Percentiles rank a stretch among this genome's conserved stretches.
phyloP scores from a whole-genome alignment of 169 alveolate genomes.

The Plasmodium reichenowi region DNA sequence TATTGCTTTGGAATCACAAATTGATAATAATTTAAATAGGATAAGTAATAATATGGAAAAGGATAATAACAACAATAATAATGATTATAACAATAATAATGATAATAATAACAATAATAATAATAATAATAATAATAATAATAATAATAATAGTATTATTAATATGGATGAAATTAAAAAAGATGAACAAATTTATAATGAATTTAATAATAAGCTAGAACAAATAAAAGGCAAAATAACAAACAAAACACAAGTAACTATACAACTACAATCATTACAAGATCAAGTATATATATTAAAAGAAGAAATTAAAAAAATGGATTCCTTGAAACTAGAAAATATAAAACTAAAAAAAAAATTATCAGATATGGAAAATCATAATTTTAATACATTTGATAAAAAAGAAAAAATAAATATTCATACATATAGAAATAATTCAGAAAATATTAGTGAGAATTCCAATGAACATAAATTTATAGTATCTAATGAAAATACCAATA shows the following conservation, averaged over 20 bases:
- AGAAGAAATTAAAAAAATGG: conserved; percentile 56
- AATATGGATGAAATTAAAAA: not conserved
- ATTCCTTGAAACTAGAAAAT: conserved; percentile 48
- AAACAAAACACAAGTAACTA: conserved; percentile 38
- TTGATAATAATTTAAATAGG: not conserved
- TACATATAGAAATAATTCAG: conserved; percentile 4
- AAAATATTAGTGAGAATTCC: conserved; percentile 22
- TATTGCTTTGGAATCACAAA: conserved; percentile 60
- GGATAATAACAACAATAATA: not conserved
- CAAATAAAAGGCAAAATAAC: conserved; percentile 19
- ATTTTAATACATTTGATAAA: conserved; percentile 11
- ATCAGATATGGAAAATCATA: not conserved
- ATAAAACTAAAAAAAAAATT: conserved; percentile 32
- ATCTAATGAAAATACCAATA: conserved; percentile 18
- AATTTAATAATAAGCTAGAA: conserved; percentile 16
- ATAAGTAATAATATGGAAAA: not conserved
- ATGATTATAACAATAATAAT: too few species aligned
- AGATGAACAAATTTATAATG: conserved; percentile 7
- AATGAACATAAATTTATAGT: conserved; percentile 26
- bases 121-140: not conserved
- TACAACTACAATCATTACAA: conserved; percentile 36
- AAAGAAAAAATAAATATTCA: conserved; percentile 19
- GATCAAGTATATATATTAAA: conserved; percentile 28
- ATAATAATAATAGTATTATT: not conserved
- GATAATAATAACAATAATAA: not conserved